Percentiles rank a stretch among this genome's conserved stretches.
Evolutionary conservation across 2,329 filamentous ascomycete genomes (phyloP).

Genomic region (Alternaria sp.): DNA sequence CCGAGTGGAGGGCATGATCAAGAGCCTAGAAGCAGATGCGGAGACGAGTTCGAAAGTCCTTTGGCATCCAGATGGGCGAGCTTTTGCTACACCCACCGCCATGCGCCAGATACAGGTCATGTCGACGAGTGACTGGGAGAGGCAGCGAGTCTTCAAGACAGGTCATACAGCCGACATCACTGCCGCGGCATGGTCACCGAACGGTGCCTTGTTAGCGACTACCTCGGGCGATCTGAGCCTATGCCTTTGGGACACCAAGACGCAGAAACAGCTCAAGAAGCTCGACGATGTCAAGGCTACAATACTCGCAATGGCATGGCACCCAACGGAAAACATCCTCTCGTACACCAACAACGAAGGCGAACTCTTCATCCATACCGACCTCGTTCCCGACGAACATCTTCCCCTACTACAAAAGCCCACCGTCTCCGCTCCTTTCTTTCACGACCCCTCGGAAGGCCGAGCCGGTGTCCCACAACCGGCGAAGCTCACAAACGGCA

Average conservation of each 20-base stretch:
- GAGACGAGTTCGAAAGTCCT: conserved; percentile 76
- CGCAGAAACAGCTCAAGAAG: conserved; percentile 79
- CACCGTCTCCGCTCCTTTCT: conserved; percentile 81
- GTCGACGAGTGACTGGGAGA: conserved; percentile 88
- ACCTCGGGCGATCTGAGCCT: conserved; percentile 67
- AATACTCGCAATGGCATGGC: conserved; percentile 87
- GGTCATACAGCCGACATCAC: conserved; percentile 87
- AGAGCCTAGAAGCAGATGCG: conserved; percentile 75
- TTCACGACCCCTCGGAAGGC: conserved; percentile 78
- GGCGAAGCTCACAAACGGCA: conserved; percentile 60
- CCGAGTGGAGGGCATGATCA: conserved; percentile 86
- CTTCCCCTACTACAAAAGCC: conserved; percentile 57
- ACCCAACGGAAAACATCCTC: conserved; percentile 84
- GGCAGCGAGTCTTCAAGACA: conserved; percentile 77
- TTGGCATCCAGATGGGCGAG: conserved; percentile 95
- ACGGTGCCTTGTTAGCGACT: conserved; percentile 82
- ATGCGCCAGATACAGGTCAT: conserved; percentile 81
- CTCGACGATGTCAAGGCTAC: conserved; percentile 75
- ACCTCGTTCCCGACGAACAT: conserved; percentile 64
- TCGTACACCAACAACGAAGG: conserved; percentile 94
- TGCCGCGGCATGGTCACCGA: conserved; percentile 89
- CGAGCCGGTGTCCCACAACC: conserved; percentile 68
- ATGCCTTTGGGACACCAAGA: conserved; percentile 86
- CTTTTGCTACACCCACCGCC: conserved; percentile 84
- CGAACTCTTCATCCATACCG: conserved; percentile 87